Base-by-base conservation (phyloP, 2,329 filamentous ascomycete genomes). In the Penicillium sp. region DNA sequence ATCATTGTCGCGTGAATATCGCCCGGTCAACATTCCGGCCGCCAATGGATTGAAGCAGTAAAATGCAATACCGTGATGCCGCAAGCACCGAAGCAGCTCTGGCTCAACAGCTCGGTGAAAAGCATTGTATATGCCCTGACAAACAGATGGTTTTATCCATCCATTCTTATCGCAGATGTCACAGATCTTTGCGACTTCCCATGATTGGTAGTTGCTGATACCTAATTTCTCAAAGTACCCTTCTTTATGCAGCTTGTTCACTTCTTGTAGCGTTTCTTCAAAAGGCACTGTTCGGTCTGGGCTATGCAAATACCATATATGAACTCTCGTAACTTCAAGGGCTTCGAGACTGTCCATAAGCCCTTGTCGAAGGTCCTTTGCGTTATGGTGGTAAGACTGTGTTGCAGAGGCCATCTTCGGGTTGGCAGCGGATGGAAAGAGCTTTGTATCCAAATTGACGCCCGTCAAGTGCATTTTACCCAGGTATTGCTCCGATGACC, bases 181-280 rank as follows among this genome's bases (percentile, higher is more conserved):
- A 56, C 72, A 73, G 28, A 82, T 77, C 58, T 76, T 67, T 0
- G 76, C 75, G 0, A 81, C 77, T 59, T 81, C 77, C 68, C 72
- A 76, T 0, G 75, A 64, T 62, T 68, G 66, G 59, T 72, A 80
- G 60, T 81, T 81, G 55, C 70, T 74, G 43, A 81, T 64, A 0
- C 77, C 79, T 43, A 78, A 73, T 1, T 70, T 64, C 18, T 66
- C 64, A 61, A 81, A 80, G 20, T 70, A 67, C 0, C 79, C 79
- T 51, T 77, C 71, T 21, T 74, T 61, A 65, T 78, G 67, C 1
- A 82, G 68, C 26, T 18, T 12, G 11, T 47, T n/a, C 30, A 33
- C 8, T 12, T 9, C 30, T 12, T 12, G 9, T 3, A 33, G 30
- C 3, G 30, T 33, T 6, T 33, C 30, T 14, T 3, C 3, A 9